Evolutionary conservation across 169 alveolate genomes (phyloP), one percentile per base, ranked within the genome.

Genomic region (Babesia caballi): DNA sequence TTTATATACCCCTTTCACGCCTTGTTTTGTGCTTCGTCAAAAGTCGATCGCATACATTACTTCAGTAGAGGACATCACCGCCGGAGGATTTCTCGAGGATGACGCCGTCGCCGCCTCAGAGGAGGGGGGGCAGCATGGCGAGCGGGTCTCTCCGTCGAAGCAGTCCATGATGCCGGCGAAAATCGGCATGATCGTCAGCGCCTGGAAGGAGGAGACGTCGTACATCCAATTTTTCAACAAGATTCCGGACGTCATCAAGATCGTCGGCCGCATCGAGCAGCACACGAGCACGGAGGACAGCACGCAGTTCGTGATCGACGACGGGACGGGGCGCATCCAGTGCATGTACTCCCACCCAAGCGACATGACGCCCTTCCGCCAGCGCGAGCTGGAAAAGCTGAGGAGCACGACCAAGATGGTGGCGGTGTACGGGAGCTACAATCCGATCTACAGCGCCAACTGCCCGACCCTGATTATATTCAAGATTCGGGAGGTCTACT

Each of bases 401-500:
- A 28, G 17, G 50, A 21, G 52, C 3, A 47, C 71, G 27, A 33
- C 35, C 5, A 19, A 38, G 36, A 46, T 47, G 53, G 88, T 81
- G 41, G 70, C 27, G 28, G 59, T 81, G 3, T 81, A 81, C 54
- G 88, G 88, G 11, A 72, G 85, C 21, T 81, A 66, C 40, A 81
- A 81, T 23, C 84, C 88, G 17, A 42, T 81, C 5, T 70, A 81
- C 66, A 81, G 84, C 40, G 59, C 49, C 17, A 52, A 63, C 28
- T 44, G 57, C 25, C 88, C 88, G 9, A 69, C 74, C 6, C n/a
- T 81, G n/a, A 54, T 69, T 12, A 81, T 81, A 17, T 81, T 36
- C 66, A 59, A 72, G 33, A 81, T 81, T 21, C 61, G 70, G 56
- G 83, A 71, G 42, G 46, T 81, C 17, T 36, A 41, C 21, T 28